Conservation (phyloP, 768 basidiomycete species). For the Hirschioporus abietinus region DNA sequence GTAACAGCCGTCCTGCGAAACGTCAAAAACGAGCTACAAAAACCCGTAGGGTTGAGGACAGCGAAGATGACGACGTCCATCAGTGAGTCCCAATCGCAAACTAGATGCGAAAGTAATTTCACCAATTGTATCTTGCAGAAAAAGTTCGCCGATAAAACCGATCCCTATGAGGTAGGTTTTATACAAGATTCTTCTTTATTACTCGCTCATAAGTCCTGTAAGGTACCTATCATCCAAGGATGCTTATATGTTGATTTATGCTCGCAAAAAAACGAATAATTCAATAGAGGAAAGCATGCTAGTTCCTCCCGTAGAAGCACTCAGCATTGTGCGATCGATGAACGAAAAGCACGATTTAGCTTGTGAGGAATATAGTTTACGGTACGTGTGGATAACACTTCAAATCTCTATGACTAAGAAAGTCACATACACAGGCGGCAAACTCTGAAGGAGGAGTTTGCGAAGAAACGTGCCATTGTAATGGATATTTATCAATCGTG, state of each 20-base stretch:
- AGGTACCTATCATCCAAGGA: slow-evolving; percentile 71
- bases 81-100: slow-evolving; percentile 6
- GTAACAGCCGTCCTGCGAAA: slow-evolving; percentile 13
- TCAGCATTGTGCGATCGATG: slow-evolving; percentile 44
- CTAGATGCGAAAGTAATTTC: background rate
- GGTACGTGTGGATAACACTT: slow-evolving; percentile 13
- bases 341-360: slow-evolving; percentile 52
- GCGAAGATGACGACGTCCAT: slow-evolving; percentile 42
- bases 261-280: slow-evolving; percentile 34
- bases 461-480: slow-evolving; percentile 46
- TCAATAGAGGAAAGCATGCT: slow-evolving; percentile 20
- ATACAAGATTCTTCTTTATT: background rate
- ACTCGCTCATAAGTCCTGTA: background rate
- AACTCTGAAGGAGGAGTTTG: slow-evolving; percentile 31
- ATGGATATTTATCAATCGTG: slow-evolving; percentile 59
- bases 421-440: slow-evolving; percentile 22
- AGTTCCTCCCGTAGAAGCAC: slow-evolving; percentile 50
- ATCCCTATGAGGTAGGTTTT: background rate
- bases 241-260: slow-evolving; percentile 94
- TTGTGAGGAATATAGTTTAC: slow-evolving; percentile 31
- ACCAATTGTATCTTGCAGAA: background rate
- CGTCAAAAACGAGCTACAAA: slow-evolving; percentile 40
- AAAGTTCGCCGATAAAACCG: background rate
- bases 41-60: slow-evolving; percentile 51
- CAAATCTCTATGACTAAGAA: slow-evolving; percentile 33